Evolutionary conservation across 2,329 filamentous ascomycete genomes (phyloP).

Genomic region (Alternaria consortialis): DNA sequence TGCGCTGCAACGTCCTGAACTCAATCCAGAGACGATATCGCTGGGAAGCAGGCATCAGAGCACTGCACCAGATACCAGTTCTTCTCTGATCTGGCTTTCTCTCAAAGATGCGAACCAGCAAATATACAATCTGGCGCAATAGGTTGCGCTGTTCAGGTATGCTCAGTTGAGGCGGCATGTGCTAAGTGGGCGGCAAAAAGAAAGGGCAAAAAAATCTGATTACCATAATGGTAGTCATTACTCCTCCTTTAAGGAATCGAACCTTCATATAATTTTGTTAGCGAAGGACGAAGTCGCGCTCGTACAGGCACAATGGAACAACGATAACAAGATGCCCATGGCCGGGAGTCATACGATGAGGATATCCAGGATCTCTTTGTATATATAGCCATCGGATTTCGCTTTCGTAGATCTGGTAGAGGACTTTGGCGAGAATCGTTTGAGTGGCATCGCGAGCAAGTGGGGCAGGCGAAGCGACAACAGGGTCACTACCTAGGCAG

Average conservation of each 20-base stretch:
- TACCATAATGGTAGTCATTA: not conserved
- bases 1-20: not conserved
- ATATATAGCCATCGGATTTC: constrained; percentile 1
- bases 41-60: not conserved
- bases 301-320: too few relatives aligned
- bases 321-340: not conserved
- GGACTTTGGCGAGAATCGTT: not conserved
- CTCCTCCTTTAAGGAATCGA: not conserved
- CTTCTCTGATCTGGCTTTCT: not conserved
- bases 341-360: not conserved
- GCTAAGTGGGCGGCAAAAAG: not conserved
- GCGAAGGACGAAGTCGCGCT: too few relatives aligned
- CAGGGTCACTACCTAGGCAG: not conserved
- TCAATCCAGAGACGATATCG: not conserved
- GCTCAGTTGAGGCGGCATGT: not conserved
- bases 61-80: not conserved
- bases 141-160: not conserved
- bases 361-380: not conserved
- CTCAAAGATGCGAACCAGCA: not conserved
- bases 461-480: not conserved
- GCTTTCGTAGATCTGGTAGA: not conserved
- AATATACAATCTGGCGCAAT: not conserved
- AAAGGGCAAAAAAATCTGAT: not conserved
- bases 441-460: not conserved
- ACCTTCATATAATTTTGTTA: too few relatives aligned